phyloP scores from a whole-genome alignment of 371 early-diverging fungal species.

The Lichtheimia hyalospora region DNA sequence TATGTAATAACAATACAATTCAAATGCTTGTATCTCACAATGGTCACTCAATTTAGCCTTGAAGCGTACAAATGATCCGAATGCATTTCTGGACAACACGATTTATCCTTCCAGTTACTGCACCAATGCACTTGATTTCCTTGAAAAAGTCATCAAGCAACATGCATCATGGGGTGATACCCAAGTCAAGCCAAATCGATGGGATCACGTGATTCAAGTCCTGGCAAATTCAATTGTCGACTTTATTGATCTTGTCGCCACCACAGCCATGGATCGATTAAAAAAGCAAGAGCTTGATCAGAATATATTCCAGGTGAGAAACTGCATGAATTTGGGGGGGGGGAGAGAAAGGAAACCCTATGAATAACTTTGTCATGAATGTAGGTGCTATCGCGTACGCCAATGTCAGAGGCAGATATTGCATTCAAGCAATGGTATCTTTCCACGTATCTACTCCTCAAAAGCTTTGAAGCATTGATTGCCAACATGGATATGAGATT shows the following conservation, averaged over 20 bases:
- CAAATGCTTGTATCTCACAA: too few species aligned
- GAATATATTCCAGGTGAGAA: not conserved
- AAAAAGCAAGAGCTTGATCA: not conserved
- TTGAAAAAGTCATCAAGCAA: not conserved
- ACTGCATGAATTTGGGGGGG: not conserved
- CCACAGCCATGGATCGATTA: not conserved
- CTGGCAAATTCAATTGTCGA: slow-evolving; percentile 9
- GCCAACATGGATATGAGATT: slow-evolving; percentile 14
- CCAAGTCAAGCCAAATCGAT: slow-evolving; percentile 3
- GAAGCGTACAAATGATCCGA: not conserved
- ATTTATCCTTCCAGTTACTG: slow-evolving; percentile 6
- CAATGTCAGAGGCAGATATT: not conserved
- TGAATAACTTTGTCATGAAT: not conserved
- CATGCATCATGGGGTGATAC: slow-evolving; percentile 9
- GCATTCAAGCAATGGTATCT: slow-evolving; percentile 13
- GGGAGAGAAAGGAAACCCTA: not conserved
- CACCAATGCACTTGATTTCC: not conserved
- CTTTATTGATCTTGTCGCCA: slow-evolving; percentile 7
- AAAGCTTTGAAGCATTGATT: slow-evolving; percentile 10
- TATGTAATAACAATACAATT: not conserved
- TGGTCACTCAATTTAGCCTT: not conserved
- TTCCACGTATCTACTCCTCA: slow-evolving; percentile 1
- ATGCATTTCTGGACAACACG: not conserved
- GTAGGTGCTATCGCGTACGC: not conserved
- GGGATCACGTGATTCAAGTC: slow-evolving; percentile 11